A percentile compares a stretch with the other conserved stretches of the same genome.
Evolutionary conservation across 768 basidiomycete genomes (phyloP).

Genomic region (Amanita molliuscula): DNA sequence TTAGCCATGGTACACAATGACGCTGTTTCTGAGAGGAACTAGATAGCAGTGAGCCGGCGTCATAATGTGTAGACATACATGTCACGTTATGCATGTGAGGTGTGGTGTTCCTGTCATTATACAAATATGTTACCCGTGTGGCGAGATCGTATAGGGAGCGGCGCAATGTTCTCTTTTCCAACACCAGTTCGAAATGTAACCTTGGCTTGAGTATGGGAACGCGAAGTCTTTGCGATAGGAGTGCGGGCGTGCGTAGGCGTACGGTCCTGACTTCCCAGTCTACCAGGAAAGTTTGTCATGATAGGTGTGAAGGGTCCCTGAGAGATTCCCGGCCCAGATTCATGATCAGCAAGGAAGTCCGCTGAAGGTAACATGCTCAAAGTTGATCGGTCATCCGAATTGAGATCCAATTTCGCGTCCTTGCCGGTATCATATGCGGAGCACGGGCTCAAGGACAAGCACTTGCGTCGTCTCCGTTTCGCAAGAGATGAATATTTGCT

Average conservation of each 20-base stretch:
- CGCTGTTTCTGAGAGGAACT: no score
- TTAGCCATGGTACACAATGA: no score
- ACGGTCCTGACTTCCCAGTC: not conserved
- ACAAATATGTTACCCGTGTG: not conserved
- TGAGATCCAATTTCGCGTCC: not conserved
- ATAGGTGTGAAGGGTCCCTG: conserved; percentile 1
- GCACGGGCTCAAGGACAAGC: not conserved
- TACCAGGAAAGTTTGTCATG: not conserved
- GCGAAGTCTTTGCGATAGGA: not conserved
- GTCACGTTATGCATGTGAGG: not conserved
- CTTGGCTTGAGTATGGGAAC: not conserved
- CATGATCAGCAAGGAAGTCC: not conserved
- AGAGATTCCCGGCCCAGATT: not conserved
- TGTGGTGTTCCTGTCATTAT: not conserved
- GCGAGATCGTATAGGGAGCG: not conserved
- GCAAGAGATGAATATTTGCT: no score
- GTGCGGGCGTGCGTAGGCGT: not conserved
- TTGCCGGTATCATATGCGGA: not conserved
- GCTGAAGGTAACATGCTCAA: not conserved
- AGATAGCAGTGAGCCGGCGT: no score
- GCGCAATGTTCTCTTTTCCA: conserved; percentile 3
- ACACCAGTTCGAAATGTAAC: not conserved
- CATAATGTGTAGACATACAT: not conserved
- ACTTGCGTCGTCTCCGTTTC: not conserved
- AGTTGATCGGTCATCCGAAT: not conserved